Percentiles rank a stretch among this genome's conserved stretches.
Conservation (phyloP, 2,329 filamentous ascomycete species). For the Neonectria punicea region DNA sequence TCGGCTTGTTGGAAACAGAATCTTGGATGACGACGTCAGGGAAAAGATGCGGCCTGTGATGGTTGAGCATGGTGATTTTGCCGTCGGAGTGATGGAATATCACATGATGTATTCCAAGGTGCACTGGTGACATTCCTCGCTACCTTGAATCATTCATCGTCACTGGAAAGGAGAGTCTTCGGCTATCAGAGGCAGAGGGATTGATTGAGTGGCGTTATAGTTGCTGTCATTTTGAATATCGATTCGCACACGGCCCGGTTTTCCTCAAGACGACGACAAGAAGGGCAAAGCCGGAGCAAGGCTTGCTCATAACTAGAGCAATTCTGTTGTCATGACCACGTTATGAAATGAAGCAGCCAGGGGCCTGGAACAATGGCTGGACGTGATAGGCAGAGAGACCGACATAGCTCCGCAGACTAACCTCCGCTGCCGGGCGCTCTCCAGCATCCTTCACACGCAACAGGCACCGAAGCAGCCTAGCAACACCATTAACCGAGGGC, state of each 20-base stretch:
- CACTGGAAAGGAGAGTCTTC: not conserved
- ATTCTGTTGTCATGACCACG: not conserved
- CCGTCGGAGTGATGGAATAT: conserved; percentile 25
- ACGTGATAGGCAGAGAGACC: not conserved
- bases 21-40: conserved; percentile 3
- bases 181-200: not conserved
- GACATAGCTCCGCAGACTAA: not conserved
- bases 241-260: not conserved
- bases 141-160: not conserved
- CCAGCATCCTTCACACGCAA: not conserved
- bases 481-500: not conserved
- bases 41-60: conserved; percentile 14
- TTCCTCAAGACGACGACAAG: not conserved
- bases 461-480: not conserved
- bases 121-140: not conserved
- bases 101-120: conserved; percentile 9
- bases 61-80: conserved; percentile 27
- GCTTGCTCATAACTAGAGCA: not conserved
- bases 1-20: conserved; percentile 23
- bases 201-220: not conserved
- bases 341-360: not conserved
- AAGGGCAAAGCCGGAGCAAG: not conserved
- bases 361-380: not conserved
- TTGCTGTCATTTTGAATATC: not conserved
- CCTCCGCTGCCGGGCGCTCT: not conserved